Evolutionary conservation across 2,329 filamentous ascomycete genomes (phyloP).

Genomic region (Fusarium nisikadoi): DNA sequence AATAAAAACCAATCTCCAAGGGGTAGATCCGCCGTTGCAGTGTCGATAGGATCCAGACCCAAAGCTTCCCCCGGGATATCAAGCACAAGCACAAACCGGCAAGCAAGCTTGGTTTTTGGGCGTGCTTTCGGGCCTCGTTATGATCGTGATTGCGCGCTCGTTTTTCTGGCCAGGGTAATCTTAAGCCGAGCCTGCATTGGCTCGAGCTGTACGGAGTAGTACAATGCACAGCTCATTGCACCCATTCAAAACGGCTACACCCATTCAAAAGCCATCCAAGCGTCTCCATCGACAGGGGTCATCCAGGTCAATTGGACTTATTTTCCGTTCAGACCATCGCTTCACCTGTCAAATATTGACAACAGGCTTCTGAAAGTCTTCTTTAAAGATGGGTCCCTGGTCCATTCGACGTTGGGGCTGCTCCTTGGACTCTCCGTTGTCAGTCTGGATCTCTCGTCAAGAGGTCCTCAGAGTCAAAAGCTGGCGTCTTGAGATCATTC

Average conservation of each 20-base stretch:
- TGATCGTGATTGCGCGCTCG: slow-evolving; percentile 29
- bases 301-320: slow-evolving; percentile 28
- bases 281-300: slow-evolving; percentile 29
- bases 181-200: slow-evolving; percentile 32
- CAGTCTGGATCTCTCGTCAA: neutral
- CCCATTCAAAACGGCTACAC: slow-evolving; percentile 10
- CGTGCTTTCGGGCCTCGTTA: slow-evolving; percentile 13
- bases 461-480: neutral
- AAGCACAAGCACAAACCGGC: neutral
- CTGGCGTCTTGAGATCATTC: slow-evolving; percentile 8
- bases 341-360: slow-evolving; percentile 21
- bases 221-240: slow-evolving; percentile 36
- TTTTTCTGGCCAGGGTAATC: slow-evolving; percentile 30
- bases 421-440: neutral
- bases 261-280: slow-evolving; percentile 33
- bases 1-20: slow-evolving; percentile 6
- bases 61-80: slow-evolving; percentile 26
- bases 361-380: slow-evolving; percentile 6
- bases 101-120: slow-evolving; percentile 10
- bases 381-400: slow-evolving; percentile 13
- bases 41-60: slow-evolving; percentile 27
- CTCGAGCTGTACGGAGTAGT: slow-evolving; percentile 3
- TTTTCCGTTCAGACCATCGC: slow-evolving; percentile 7
- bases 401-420: slow-evolving; percentile 1
- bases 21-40: slow-evolving; percentile 27